Evolutionary conservation across 2,329 filamentous ascomycete species (phyloP), one percentile per base, ranked within the genome.

Genomic region (Trichoderma brevicompactum): DNA sequence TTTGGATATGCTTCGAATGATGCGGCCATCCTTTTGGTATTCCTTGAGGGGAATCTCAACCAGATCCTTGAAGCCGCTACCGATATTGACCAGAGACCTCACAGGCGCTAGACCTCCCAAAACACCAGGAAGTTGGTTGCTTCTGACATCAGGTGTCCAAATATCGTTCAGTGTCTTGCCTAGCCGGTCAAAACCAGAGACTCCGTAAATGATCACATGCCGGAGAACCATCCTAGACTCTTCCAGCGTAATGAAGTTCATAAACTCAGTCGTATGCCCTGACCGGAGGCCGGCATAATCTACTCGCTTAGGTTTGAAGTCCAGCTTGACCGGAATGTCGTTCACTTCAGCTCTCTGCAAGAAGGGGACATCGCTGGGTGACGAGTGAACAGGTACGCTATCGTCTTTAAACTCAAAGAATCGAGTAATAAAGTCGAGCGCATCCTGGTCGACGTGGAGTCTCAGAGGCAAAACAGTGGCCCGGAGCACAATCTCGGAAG

Each of bases 361-460:
- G 76, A 97, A 99, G 0, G 92, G 92, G 7, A 90, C 80, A 63
- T 96, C 93, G 52, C 88, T 88, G 2, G 87, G 84, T 1, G 87
- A 85, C 2, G 81, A 78, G 36, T 87, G 82, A 5, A 81, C 78
- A 0, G 84, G 80, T 8, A 79, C 79, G 1, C 80, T 80, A 46
- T 94, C 91, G 70, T 97, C 93, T 73, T 97, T 96, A 83, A 99
- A 99, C 72, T 96, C 94, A 72, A 99, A 99, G 81, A 99, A 99
- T 2, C 95, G 88, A 1, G 91, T 96, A 74, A 99, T 92, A 74
- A 99, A 99, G 75, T 99, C 95, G 4, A 99, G 85, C 0, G 95
- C 94, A 77, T 99, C 95, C 77, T 99, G 95, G 73, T 99, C 95
- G 40, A 99, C 94, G 74, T 99, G 95, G 1, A 99, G 83, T 49